Base-by-base conservation (phyloP, 176 grass and related monocot species). In the Panicum miliaceum region DNA sequence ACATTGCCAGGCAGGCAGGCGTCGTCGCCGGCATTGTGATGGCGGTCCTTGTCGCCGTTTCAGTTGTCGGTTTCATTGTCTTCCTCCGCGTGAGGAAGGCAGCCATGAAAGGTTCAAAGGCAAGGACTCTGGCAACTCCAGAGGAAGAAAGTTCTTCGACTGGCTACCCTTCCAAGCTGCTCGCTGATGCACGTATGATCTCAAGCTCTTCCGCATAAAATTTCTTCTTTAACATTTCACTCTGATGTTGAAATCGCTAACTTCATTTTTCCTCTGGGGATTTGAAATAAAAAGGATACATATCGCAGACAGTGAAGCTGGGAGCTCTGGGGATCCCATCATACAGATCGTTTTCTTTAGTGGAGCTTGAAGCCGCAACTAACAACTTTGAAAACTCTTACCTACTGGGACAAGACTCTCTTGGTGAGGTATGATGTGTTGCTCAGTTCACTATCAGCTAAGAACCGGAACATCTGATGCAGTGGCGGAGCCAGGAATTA, bases 331-430 rank as follows among this genome's bases (percentile, higher is more conserved):
- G 93, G 16, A 87, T 99, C 79, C 93, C 85, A 53, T 67, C 93
- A 40, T 99, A 99, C 62, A 89, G 93, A 63, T 86, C 89, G 48
- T 99, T 96, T 64, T 96, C 93, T 46, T 72, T 96, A 83, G 93
- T 96, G 13, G 93, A 99, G 54, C 86, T 99, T 77, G 96, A 94
- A 93, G 91, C 89, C 7, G 93, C 91, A 47, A 96, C 96, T 19
- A 87, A 91, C 64, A 91, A 99, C 73, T 99, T 99, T 37, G 93
- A 95, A n/a, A 96, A 92, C 38, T 96, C 96, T 75, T 86, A 79
- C 75, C 87, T 99, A 23, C 65, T 94, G 27, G 90, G 89, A 40
- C 91, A 96, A 83, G 93, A 92, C 86, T 94, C 89, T 19, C 81
- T 90, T 56, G 96, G 96, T 40, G 93, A 99, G 91, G 96, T 99